Base-by-base conservation (phyloP, 306 rosid genomes). In the Trifolium dubium region DNA sequence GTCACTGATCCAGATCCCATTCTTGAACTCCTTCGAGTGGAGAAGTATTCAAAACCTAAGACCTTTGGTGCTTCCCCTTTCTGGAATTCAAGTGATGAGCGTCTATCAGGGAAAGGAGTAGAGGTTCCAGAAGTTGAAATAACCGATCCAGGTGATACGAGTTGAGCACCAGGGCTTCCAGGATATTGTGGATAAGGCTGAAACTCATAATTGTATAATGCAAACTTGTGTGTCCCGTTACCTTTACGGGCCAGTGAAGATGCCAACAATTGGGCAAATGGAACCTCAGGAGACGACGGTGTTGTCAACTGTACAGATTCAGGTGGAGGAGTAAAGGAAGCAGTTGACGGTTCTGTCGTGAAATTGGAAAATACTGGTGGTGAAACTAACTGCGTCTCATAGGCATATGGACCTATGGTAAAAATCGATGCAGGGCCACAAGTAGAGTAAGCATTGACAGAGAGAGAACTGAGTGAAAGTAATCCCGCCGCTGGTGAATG, bases 231-330 rank as follows among this genome's bases (percentile, higher is more conserved):
- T 43, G 80, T 15, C 19, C 88, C 90, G 47, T 75, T 76, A 72
- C 72, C 85, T 85, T 80, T 85, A 13, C 88, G 89, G 72, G 83
- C 86, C 51, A 91, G 81, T 1, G 94, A 89, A 78, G 98, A 91
- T 13, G 94, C 86, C 79, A 93, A 69, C 84, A 93, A 89, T 73
- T 92, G 96, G 81, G 99, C 99, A 87, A 91, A 94, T 19, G 99
- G 99, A 77, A 94, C 99, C 81, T 94, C 99, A 62, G 99, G 97
- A 46, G 99, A 94, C 51, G 99, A 89, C 44, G 99, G 97, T 64
- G 99, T 92, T 50, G 99, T 94, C 88, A 85, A 69, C 67, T 89
- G 95, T 81, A 91, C 89, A 71, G 99, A 89, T 82, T 94, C 99
- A 1, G 96, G 91, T 47, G 98, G 98, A 30, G 99, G 98, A 73